Percentiles rank a stretch among this genome's conserved stretches.
phyloP scores from a whole-genome alignment of 345 rosid genomes.

The Brassica nigra region DNA sequence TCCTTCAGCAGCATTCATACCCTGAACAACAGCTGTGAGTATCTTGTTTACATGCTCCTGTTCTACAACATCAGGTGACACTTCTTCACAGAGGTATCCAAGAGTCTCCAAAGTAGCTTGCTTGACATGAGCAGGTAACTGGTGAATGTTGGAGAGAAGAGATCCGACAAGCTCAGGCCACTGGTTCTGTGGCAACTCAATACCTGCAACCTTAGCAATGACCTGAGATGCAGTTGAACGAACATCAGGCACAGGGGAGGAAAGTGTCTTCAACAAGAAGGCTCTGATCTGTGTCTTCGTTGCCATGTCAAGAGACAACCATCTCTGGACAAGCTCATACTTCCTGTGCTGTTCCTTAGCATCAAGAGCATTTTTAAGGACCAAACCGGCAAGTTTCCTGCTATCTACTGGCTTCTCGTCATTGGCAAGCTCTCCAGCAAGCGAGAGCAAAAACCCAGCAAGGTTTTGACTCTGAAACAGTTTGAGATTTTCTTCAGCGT shows the following conservation, averaged over 20 bases:
- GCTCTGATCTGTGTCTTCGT: constrained; percentile 64
- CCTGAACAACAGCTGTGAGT: constrained; percentile 72
- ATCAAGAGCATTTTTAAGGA: constrained; percentile 69
- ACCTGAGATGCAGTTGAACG: constrained; percentile 73
- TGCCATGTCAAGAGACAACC: constrained; percentile 60
- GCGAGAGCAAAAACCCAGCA: constrained; percentile 60
- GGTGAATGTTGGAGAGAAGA: constrained; percentile 67
- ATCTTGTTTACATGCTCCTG: constrained; percentile 82
- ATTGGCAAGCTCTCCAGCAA: constrained; percentile 63
- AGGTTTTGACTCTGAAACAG: constrained; percentile 76
- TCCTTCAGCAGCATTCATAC: constrained; percentile 60
- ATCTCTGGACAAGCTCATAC: constrained; percentile 72
- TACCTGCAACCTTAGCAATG: constrained; percentile 71
- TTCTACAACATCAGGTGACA: constrained; percentile 68
- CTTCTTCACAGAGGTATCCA: constrained; percentile 78
- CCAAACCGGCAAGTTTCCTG: constrained; percentile 71
- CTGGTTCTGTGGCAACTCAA: constrained; percentile 76
- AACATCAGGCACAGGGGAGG: constrained; percentile 64
- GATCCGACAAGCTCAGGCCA: constrained; percentile 76
- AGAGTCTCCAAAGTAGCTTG: constrained; percentile 80
- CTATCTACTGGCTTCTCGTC: constrained; percentile 79
- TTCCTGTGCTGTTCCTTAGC: constrained; percentile 78
- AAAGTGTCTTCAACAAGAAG: constrained; percentile 57
- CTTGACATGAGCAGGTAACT: constrained; percentile 64
- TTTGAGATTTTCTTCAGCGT: constrained; percentile 69